Evolutionary conservation across 192 early-diverging fungal genomes (phyloP), one percentile per base, ranked within the genome.

Genomic region (Coemansia sp.): DNA sequence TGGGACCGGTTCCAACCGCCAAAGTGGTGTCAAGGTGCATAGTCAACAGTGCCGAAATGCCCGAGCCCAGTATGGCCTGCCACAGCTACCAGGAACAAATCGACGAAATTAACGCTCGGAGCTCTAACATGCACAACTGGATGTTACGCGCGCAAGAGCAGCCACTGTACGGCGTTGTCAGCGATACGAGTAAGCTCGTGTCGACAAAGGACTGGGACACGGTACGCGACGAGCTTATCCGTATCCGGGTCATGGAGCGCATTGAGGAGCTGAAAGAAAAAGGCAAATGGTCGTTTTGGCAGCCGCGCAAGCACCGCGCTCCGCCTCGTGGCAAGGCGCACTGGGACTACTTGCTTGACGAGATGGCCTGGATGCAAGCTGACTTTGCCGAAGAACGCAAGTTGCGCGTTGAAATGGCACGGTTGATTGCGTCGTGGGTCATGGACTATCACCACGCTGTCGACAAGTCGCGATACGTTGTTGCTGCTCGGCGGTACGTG

Each of bases 271-370:
- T 84, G 24, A 81, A 82, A 35, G 73, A 67, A 9, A 65, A 66
- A 33, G 70, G 71, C 44, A 71, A 67, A 44, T 82, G 79, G 76
- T 72, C 76, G 24, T 82, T 84, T 36, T 72, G 73, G 59, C 83
- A 84, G 61, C 65, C 79, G 22, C 68, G 56, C 14, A 70, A 67
- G 40, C 81, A 82, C 35, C 58, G 68, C 2, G 76, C 80, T 3
- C 80, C 81, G n/a, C 65, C 83, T 14, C 70, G 83, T 9, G 67
- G 65, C 11, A 82, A 82, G 41, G 70, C 76, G 10, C 83, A 84
- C 37, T 80, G 83, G 83, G 83, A 84, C 42, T 76, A 76, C 42
- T 27, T 82, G 34, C 61, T 84, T 14, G 76, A 82, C 17, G 83
- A 84, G 58, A 70, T 74, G 70, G 39, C 40, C 11, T 84, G 83